Base-by-base conservation (phyloP, 2,329 filamentous ascomycete genomes). In the Cryphonectria carpinicola region DNA sequence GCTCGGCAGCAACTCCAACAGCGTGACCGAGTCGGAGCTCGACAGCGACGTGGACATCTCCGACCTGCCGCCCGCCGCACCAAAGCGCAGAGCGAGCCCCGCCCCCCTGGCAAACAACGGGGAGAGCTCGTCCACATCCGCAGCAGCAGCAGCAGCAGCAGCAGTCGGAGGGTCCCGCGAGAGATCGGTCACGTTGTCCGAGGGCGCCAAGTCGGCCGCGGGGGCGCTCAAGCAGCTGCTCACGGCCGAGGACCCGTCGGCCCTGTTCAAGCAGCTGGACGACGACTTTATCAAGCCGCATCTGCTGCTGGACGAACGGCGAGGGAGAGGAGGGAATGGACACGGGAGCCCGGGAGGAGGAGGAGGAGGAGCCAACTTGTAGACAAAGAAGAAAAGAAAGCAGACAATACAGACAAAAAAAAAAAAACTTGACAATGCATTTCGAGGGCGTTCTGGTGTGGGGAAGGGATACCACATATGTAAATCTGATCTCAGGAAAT, bases 281-380 rank as follows among this genome's bases (percentile, higher is more conserved):
- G 96, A 99, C 81, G 94, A 95, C 72, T 98, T 94, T 80, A 95
- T 98, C 81, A 98, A 98, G 84, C 95, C 95, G 25, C 93, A 91
- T 78, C 82, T 98, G 69, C 81, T 98, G 74, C 86, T 98, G 28
- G 95, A 98, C 81, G 92, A 91, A 62, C 85, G 85, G 35, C 77
- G 77, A 54, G 75, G 75, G 52, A 66, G 74, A 35, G 74, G 77
- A 14, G 25, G 60, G 1, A 74, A 74, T 65, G 75, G 75, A n/a
- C 74, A 80, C 62, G 77, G 74, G 13, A 77, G 78, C 56, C 73
- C 54, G 28, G 28, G 28, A 28, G 28, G 28, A 28, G 28, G 28
- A 28, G 28, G 28, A 71, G 76, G 39, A 19, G 70, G 66, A 10
- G 65, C 54, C 35, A 52, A 70, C n/a, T 52, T 52, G 19, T 8